A percentile compares a stretch with the other conserved stretches of the same genome.
Conservation (phyloP, 2,329 filamentous ascomycete genomes). For the Lachnellula suecica region DNA sequence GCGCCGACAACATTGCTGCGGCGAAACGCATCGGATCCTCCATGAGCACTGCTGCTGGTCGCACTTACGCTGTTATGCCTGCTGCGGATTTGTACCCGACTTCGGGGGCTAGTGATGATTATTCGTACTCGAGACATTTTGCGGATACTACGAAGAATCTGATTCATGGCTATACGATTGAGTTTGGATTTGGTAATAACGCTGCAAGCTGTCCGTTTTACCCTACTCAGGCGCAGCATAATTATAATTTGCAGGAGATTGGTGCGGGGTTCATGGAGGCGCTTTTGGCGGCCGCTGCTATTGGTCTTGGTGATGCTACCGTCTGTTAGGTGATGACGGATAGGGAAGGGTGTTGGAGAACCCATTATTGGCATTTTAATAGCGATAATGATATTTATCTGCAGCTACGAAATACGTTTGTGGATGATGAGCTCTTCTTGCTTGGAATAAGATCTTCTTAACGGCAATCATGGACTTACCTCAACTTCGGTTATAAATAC, state of each 20-base stretch:
- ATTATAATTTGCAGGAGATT: slow-evolving; percentile 44
- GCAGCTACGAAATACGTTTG: too few relatives aligned
- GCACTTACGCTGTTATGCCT: slow-evolving; percentile 39
- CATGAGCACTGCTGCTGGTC: slow-evolving; percentile 40
- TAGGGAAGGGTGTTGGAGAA: too few relatives aligned
- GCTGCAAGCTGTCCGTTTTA: slow-evolving; percentile 43
- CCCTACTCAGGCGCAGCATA: slow-evolving; percentile 42
- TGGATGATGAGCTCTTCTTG: too few relatives aligned
- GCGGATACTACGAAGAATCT: slow-evolving; percentile 35
- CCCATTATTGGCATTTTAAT: too few relatives aligned
- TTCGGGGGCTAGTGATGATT: slow-evolving; percentile 46
- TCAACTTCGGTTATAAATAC: too few relatives aligned
- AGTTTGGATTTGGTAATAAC: slow-evolving; percentile 45
- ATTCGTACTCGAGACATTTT: slow-evolving; percentile 46
- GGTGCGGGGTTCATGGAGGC: slow-evolving; percentile 49
- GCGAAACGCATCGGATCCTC: slow-evolving; percentile 36
- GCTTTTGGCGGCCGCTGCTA: slow-evolving; percentile 29
- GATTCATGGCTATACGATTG: slow-evolving; percentile 44
- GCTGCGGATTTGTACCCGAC: slow-evolving; percentile 45
- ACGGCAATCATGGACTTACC: too few relatives aligned
- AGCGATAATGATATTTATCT: too few relatives aligned
- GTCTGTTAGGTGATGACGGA: slow-evolving; percentile 5
- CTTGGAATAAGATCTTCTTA: too few relatives aligned
- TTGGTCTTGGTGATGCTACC: slow-evolving; percentile 20
- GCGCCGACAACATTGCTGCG: slow-evolving; percentile 33